phyloP scores from a whole-genome alignment of 2,329 filamentous ascomycete species.

The Penicillium thymicola region DNA sequence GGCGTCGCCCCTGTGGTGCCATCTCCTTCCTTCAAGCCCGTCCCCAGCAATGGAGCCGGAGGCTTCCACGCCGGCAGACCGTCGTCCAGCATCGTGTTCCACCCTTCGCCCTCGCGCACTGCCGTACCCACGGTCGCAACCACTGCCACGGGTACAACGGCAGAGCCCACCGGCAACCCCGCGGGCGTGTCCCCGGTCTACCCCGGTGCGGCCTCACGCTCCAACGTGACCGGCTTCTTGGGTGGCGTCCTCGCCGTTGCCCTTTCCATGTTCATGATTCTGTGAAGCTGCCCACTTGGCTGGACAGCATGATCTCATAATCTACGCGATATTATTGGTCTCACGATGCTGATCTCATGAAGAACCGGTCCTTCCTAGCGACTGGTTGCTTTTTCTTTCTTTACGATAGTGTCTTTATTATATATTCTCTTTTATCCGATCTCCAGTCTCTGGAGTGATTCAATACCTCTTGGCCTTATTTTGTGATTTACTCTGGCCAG shows the following conservation, averaged over 20 bases:
- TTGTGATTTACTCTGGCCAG: conserved; percentile 9
- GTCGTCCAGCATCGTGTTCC: conserved; percentile 9
- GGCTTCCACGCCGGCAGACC: conserved; percentile 7
- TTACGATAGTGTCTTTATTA: conserved; percentile 3
- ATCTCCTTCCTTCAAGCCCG: neutral
- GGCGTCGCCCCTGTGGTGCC: neutral
- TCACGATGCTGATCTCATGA: conserved; percentile 5
- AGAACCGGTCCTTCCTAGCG: neutral
- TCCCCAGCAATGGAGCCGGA: conserved; percentile 2
- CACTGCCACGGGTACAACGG: neutral
- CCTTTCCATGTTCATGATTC: conserved; percentile 11
- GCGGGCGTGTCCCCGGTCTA: conserved; percentile 13
- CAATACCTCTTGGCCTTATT: conserved; percentile 4
- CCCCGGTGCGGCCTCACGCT: conserved; percentile 12
- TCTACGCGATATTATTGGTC: neutral
- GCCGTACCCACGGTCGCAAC: conserved; percentile 1
- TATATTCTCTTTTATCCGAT: conserved; percentile 1
- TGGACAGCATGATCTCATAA: conserved; percentile 8
- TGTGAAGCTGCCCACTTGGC: neutral
- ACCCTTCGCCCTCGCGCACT: conserved; percentile 5
- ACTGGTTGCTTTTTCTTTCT: neutral
- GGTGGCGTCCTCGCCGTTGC: conserved; percentile 12
- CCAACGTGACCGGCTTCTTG: conserved; percentile 1
- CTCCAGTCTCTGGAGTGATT: conserved; percentile 3
- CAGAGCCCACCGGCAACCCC: conserved; percentile 1